Base-by-base conservation (phyloP, 305 asterid species). In the Caryopteris hybrid region DNA sequence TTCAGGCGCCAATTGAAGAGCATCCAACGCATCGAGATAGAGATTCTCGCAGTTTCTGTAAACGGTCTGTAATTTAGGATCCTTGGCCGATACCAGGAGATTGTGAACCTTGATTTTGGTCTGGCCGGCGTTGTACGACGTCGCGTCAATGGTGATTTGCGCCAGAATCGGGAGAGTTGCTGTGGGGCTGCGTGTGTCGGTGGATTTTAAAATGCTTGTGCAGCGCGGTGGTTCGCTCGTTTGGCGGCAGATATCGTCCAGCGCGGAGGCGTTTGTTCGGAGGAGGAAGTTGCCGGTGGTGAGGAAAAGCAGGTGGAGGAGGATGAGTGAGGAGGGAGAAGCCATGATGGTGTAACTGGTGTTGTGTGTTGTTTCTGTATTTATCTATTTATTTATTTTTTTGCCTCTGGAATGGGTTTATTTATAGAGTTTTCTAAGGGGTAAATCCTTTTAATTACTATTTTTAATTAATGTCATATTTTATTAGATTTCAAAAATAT, bases 221-320 rank as follows among this genome's bases (percentile, higher is more conserved):
- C 76, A 72, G 9, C 70, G 67, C 10, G 18, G 21, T 9, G 71
- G 76, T 0, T 64, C 27, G 2, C 2, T 54, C 2, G 61, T 72
- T 72, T 64, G 18, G 1, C 27, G 8, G 67, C 76, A 72, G 34
- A 64, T 23, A 50, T 21, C 27, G 54, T 56, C 52, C 7, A 63
- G 6, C 18, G 57, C 38, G 58, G 57, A 70, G 46, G 70, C 67
- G 52, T n/a, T 42, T 14, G 46, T 4, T 5, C 10, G 31, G 59
- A n/a, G 41, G 66, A 33, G 16, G 58, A 58, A 57, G 14, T 14
- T 16, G 48, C 59, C 60, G 67, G 53, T 5, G 31, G 67, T 16
- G 41, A 55, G 53, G 23, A 68, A 23, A 11, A 69, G 61, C 14
- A 59, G 61, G n/a, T 18, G 65, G 46, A 42, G 39, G 53, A 64